Evolutionary conservation across 129 eudicot genomes (phyloP).

Genomic region (Mikania micrantha): DNA sequence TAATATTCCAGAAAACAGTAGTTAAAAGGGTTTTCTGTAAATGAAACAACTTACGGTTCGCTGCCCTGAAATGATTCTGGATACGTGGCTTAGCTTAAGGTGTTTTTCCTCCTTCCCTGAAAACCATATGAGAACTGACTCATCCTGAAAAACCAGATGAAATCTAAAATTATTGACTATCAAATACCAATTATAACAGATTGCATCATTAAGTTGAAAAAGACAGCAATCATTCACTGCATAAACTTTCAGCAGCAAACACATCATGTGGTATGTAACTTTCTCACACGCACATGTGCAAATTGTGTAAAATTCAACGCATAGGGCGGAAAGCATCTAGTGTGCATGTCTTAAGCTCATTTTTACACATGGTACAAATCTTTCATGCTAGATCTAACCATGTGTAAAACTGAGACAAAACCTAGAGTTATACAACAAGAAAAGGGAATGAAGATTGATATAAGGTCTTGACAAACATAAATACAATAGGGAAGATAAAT

Average conservation of each 20-base stretch:
- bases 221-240: not conserved
- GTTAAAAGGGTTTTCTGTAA: not conserved
- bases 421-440: not conserved
- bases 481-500: not conserved
- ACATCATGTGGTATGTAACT: constrained; percentile 7
- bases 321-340: not conserved
- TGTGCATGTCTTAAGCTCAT: not conserved
- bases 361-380: not conserved
- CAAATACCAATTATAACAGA: constrained; percentile 6
- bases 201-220: constrained; percentile 1
- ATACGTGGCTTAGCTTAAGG: constrained; percentile 59
- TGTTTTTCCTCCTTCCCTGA: constrained; percentile 88
- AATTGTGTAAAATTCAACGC: not conserved
- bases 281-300: constrained; percentile 12
- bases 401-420: not conserved
- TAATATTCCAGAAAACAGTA: not conserved
- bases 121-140: constrained; percentile 80
- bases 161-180: not conserved
- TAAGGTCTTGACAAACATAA: not conserved
- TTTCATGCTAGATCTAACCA: not conserved
- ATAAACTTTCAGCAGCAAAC: constrained; percentile 8
- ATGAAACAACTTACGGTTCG: constrained; percentile 65
- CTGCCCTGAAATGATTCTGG: constrained; percentile 93
- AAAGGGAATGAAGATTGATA: not conserved
- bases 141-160: constrained; percentile 60